Evolutionary conservation across 306 rosid genomes (phyloP), one percentile per base, ranked within the genome.

Genomic region (Prunus fruticosa): DNA sequence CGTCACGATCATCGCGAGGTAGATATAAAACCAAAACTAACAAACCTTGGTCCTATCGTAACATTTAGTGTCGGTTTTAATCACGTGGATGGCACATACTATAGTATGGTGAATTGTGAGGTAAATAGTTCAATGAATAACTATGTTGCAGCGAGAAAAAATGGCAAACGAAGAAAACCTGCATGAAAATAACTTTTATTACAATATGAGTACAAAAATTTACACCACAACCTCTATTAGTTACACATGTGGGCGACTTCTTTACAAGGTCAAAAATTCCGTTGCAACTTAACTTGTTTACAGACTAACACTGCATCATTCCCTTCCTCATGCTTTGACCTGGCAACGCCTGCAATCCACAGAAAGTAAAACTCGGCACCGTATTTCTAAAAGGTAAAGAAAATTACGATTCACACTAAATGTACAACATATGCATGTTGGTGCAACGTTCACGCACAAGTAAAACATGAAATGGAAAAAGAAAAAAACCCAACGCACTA

Each of bases 321-420:
- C 65, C 74, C 73, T 23, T 60, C 41, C 12, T 25, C 28, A 2
- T 72, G 76, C 87, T 56, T 64, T 19, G 49, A 9, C 74, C 18
- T 18, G 71, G 71, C 74, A 69, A 41, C 22, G 25, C 75, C 75
- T 54, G 71, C 76, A 81, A 65, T 78, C 71, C 78, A 82, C 67
- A 61, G 67, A 62, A 72, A 75, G 27, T 61, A 47, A 77, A 70
- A 38, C 43, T 38, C 1, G 43, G 43, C 43, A 34, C 41, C 41
- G 41, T 34, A 34, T 34, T 34, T 34, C 41, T 34, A 34, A 5
- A 32, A 34, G 8, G 41, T 34, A 34, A 34, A 34, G 41, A 8
- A 34, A 34, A 34, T 6, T 34, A 34, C 8, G 41, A 34, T 34
- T 34, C 41, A 34, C 41, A 34, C 41, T 34, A 5, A 5, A 34